Conservation (phyloP, 73 alveolate genomes). For the Strombidium stylifer region DNA sequence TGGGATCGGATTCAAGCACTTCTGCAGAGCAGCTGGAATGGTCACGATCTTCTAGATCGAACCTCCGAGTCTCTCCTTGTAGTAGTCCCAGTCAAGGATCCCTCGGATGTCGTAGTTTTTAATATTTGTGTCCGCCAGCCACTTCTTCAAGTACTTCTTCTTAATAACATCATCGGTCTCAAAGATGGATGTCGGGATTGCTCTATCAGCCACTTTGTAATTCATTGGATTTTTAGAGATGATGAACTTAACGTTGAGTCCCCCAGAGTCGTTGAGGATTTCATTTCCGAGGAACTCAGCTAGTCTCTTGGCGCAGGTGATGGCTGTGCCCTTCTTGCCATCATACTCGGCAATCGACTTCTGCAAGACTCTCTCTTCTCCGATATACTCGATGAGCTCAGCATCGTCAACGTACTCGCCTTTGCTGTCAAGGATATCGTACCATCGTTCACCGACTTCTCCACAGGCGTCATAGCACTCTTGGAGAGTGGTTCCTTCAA, state of each 20-base stretch:
- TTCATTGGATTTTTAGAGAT: constrained; percentile 96
- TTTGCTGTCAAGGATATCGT: constrained; percentile 75
- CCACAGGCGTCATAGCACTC: constrained; percentile 98
- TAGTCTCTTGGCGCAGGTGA: constrained; percentile 98
- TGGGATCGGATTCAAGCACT: constrained; percentile 76
- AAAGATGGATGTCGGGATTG: constrained; percentile 97
- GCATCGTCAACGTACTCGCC: constrained; percentile 93
- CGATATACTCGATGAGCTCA: constrained; percentile 92
- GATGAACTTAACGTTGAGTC: constrained; percentile 93
- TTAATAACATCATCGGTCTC: constrained; percentile 84
- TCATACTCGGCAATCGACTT: constrained; percentile 91
- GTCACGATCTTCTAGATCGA: constrained; percentile 60
- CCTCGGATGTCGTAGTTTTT: constrained; percentile 92
- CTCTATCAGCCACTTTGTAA: constrained; percentile 97
- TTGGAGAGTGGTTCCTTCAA: constrained; percentile 91
- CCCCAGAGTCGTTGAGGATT: constrained; percentile 92
- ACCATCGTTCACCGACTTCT: constrained; percentile 83
- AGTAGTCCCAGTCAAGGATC: constrained; percentile 99
- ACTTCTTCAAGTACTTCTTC: constrained; percentile 91
- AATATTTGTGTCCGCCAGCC: constrained; percentile 93
- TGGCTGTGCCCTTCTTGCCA: constrained; percentile 83
- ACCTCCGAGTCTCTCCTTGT: constrained; percentile 95
- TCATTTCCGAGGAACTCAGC: constrained; percentile 97
- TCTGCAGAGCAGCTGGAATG: constrained; percentile 83
- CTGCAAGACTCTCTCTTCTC: constrained; percentile 88